Percentiles rank a stretch among this genome's conserved stretches.
phyloP scores from a whole-genome alignment of 441 rosid genomes.

The Eutrema salsugineum region DNA sequence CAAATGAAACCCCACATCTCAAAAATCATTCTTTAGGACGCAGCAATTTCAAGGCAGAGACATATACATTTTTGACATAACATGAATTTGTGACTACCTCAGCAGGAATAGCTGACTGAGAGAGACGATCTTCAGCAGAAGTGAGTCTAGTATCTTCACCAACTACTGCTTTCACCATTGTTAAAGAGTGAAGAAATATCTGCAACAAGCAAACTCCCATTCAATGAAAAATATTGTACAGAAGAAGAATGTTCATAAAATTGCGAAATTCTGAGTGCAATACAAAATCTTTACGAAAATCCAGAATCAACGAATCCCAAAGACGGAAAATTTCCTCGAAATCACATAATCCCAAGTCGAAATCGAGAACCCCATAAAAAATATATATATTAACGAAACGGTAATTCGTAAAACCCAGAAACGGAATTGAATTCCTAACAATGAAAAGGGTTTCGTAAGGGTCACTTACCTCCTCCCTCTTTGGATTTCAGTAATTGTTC shows the following conservation, averaged over 20 bases:
- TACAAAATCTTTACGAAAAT: neutral
- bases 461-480: slow-evolving; percentile 9
- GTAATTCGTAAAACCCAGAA: slow-evolving; percentile 8
- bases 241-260: neutral
- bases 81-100: slow-evolving; percentile 36
- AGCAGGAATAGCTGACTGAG: slow-evolving; percentile 55
- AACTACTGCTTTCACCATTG: slow-evolving; percentile 81
- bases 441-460: neutral
- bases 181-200: neutral
- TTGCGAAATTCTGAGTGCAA: neutral
- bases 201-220: neutral
- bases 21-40: neutral
- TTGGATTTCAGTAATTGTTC: neutral
- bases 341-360: neutral
- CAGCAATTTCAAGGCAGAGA: neutral
- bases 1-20: neutral
- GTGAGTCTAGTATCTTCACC: slow-evolving; percentile 79
- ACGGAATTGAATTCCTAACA: neutral
- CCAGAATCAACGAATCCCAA: neutral
- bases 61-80: neutral
- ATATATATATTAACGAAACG: neutral
- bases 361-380: neutral
- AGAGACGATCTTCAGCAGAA: slow-evolving; percentile 66
- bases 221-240: neutral
- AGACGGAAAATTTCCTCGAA: neutral